Conservation (phyloP, 495 filamentous ascomycete species). For the Xylaria bambusicola region DNA sequence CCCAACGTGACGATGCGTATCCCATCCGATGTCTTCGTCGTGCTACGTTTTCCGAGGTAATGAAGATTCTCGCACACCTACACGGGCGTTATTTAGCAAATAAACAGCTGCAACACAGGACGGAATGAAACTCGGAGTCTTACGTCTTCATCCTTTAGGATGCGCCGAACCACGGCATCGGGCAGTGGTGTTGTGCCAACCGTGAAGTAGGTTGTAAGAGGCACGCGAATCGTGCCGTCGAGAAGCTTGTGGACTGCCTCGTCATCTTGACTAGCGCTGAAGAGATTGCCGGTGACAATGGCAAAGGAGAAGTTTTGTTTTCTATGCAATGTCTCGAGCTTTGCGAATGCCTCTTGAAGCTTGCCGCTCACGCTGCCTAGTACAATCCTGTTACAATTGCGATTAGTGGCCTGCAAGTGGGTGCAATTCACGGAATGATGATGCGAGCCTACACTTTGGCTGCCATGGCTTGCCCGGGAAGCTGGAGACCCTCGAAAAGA, state of each 20-base stretch:
- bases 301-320: conserved; percentile 88
- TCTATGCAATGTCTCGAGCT: conserved; percentile 71
- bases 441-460: conserved; percentile 66
- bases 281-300: conserved; percentile 82
- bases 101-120: neutral
- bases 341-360: conserved; percentile 70
- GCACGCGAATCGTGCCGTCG: conserved; percentile 66
- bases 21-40: conserved; percentile 86
- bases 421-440: neutral
- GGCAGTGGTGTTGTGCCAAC: conserved; percentile 72
- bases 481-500: neutral
- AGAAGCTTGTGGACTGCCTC: conserved; percentile 66
- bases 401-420: conserved; percentile 33
- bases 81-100: conserved; percentile 1
- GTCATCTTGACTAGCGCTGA: conserved; percentile 58
- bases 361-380: conserved; percentile 77
- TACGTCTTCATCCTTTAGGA: conserved; percentile 70
- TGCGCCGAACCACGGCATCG: conserved; percentile 62
- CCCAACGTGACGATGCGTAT: conserved; percentile 81
- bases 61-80: conserved; percentile 83
- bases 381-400: conserved; percentile 62
- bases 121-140: conserved; percentile 7
- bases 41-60: conserved; percentile 80
- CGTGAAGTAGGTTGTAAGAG: conserved; percentile 85
- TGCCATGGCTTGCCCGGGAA: conserved; percentile 48